Percentiles rank a stretch among this genome's conserved stretches.
phyloP scores from a whole-genome alignment of 352 stramenopile species.

The Pythium inflatum region DNA sequence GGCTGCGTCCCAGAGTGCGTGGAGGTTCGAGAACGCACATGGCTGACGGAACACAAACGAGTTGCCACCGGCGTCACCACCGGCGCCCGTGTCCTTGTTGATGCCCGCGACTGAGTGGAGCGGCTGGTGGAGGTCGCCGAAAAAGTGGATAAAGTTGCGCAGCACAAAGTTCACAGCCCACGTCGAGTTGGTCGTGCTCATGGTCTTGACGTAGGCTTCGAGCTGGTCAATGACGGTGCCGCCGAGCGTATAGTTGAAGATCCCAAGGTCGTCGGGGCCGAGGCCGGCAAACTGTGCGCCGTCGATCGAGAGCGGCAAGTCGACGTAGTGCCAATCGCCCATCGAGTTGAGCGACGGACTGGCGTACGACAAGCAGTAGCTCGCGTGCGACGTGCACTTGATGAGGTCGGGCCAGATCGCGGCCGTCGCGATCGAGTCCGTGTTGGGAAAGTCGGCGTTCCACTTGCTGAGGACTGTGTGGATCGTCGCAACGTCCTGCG shows the following conservation, averaged over 20 bases:
- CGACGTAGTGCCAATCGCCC: slow-evolving; percentile 73
- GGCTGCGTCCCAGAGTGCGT: slow-evolving; percentile 67
- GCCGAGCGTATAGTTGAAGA: slow-evolving; percentile 60
- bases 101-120: slow-evolving; percentile 56
- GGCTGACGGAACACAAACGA: slow-evolving; percentile 51
- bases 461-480: slow-evolving; percentile 33
- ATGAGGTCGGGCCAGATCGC: slow-evolving; percentile 45
- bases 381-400: slow-evolving; percentile 36
- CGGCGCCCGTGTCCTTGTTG: slow-evolving; percentile 20
- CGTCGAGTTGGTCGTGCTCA: slow-evolving; percentile 62
- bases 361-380: slow-evolving; percentile 17
- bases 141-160: slow-evolving; percentile 74
- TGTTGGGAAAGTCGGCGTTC: slow-evolving; percentile 40
- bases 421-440: slow-evolving; percentile 34
- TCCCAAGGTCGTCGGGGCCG: not conserved
- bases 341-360: slow-evolving; percentile 54
- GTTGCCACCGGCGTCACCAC: slow-evolving; percentile 64
- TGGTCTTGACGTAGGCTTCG: slow-evolving; percentile 37
- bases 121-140: slow-evolving; percentile 66
- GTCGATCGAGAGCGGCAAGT: slow-evolving; percentile 62
- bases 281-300: slow-evolving; percentile 21
- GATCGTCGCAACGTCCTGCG: slow-evolving; percentile 32
- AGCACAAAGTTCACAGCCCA: slow-evolving; percentile 65
- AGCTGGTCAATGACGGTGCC: slow-evolving; percentile 51
- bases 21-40: slow-evolving; percentile 64